A percentile compares a stretch with the other conserved stretches of the same genome.
These are phyloP conservation scores for Populus ilicifolia DNA, from an alignment of 345 rosid genomes.

Conservation along the genomic window DNA sequence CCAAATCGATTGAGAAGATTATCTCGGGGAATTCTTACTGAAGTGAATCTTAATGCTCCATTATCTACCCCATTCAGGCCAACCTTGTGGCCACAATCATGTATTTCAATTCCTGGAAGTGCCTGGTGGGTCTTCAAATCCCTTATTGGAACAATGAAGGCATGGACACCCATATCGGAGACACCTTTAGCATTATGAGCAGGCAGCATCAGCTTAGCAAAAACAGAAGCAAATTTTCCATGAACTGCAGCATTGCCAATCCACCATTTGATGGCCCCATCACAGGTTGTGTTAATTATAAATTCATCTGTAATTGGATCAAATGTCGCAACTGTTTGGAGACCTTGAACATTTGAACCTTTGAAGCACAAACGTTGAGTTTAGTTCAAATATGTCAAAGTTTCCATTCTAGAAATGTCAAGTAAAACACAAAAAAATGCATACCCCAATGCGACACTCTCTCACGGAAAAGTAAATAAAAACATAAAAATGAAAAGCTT, in stretches of 20 bases:
- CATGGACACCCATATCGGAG: constrained; percentile 95
- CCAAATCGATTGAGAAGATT: constrained; percentile 98
- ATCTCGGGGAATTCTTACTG: constrained; percentile 90
- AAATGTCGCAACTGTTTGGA: constrained; percentile 83
- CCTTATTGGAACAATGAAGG: constrained; percentile 93
- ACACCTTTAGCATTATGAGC: constrained; percentile 69
- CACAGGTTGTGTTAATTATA: constrained; percentile 73
- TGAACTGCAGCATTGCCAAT: constrained; percentile 99
- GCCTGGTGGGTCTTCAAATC: constrained; percentile 75
- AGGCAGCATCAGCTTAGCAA: constrained; percentile 82
- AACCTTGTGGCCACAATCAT: constrained; percentile 93
- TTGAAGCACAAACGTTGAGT: constrained; percentile 19
- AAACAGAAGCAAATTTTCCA: constrained; percentile 93
- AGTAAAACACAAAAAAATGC: background rate
- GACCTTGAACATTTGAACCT: constrained; percentile 96
- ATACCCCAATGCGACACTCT: background rate
- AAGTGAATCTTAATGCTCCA: constrained; percentile 81
- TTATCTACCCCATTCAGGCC: constrained; percentile 98
- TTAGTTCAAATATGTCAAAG: background rate
- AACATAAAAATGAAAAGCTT: background rate
- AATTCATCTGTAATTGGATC: constrained; percentile 82
- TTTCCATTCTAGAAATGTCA: background rate
- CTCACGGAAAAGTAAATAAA: background rate
- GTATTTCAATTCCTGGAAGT: constrained; percentile 87
- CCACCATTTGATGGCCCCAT: constrained; percentile 99